Percentiles rank a stretch among this genome's conserved stretches.
Evolutionary conservation across 2,329 filamentous ascomycete species (phyloP).

Genomic region (Ceratocystis huliohia): DNA sequence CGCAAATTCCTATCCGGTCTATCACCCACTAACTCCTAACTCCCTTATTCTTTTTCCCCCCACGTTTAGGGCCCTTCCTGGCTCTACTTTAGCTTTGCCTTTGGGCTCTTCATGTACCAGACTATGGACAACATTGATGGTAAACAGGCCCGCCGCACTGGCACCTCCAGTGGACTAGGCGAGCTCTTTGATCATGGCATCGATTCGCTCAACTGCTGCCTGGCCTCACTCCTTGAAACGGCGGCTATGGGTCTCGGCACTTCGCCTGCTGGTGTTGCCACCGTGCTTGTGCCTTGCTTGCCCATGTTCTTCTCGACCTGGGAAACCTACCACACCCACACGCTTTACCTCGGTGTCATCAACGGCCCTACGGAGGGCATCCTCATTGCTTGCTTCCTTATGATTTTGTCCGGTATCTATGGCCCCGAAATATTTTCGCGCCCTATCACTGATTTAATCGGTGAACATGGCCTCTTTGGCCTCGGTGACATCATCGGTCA

Average conservation of each 20-base stretch:
- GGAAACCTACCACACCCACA: conserved; percentile 99
- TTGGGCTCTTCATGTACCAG: conserved; percentile 96
- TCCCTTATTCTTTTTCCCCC: not conserved
- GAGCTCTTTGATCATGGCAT: conserved; percentile 98
- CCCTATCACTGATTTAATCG: conserved; percentile 57
- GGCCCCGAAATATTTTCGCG: conserved; percentile 79
- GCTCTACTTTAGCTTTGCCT: conserved; percentile 91
- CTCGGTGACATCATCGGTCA: conserved; percentile 51
- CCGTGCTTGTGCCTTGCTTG: conserved; percentile 76
- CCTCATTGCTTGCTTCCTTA: conserved; percentile 73
- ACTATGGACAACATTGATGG: conserved; percentile 99
- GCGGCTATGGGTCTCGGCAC: conserved; percentile 86
- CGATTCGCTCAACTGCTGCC: conserved; percentile 92
- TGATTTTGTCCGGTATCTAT: conserved; percentile 76
- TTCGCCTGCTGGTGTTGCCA: conserved; percentile 75
- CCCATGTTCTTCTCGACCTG: conserved; percentile 99
- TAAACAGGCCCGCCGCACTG: conserved; percentile 89
- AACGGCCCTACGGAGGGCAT: conserved; percentile 95
- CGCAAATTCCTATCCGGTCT: conserved; percentile 2
- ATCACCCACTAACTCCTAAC: conserved; percentile 20
- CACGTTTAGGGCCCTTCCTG: conserved; percentile 60
- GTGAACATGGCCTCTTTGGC: conserved; percentile 36
- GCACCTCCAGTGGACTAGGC: conserved; percentile 85
- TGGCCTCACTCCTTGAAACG: conserved; percentile 80
- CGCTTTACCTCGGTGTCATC: conserved; percentile 87